phyloP scores from a whole-genome alignment of 768 basidiomycete species.

The Tubosaeta sp. region DNA sequence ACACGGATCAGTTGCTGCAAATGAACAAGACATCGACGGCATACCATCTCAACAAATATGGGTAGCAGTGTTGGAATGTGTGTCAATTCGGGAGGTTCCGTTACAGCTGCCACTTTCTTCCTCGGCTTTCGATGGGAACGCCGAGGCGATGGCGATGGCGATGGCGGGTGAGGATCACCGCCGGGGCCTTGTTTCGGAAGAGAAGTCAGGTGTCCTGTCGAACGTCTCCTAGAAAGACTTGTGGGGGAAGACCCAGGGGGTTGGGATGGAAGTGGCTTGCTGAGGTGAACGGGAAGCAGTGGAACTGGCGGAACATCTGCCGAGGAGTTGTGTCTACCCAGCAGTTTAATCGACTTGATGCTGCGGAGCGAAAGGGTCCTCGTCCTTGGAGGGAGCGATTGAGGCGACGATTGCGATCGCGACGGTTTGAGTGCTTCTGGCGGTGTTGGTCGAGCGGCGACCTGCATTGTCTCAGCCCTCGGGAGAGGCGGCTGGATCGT shows the following conservation, averaged over 20 bases:
- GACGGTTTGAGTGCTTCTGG: background rate
- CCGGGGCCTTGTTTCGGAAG: background rate
- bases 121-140: constrained; percentile 27
- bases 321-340: constrained; percentile 18
- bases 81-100: constrained; percentile 72
- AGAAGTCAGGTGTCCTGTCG: constrained; percentile 10
- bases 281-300: constrained; percentile 24
- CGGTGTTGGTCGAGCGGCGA: background rate
- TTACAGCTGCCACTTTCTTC: constrained; percentile 41
- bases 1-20: constrained; percentile 7
- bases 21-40: background rate
- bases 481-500: background rate
- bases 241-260: constrained; percentile 18
- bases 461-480: constrained; percentile 1
- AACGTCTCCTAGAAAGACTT: constrained; percentile 12
- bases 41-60: constrained; percentile 90
- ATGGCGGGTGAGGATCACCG: background rate
- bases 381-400: constrained; percentile 5
- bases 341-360: constrained; percentile 43
- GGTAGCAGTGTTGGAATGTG: constrained; percentile 82
- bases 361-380: constrained; percentile 45
- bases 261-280: constrained; percentile 43
- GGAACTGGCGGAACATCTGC: constrained; percentile 43
- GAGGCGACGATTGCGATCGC: constrained; percentile 10
- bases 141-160: constrained; percentile 8